phyloP scores from a whole-genome alignment of 164 flowering plant species.

The Nymphaea colorata region DNA sequence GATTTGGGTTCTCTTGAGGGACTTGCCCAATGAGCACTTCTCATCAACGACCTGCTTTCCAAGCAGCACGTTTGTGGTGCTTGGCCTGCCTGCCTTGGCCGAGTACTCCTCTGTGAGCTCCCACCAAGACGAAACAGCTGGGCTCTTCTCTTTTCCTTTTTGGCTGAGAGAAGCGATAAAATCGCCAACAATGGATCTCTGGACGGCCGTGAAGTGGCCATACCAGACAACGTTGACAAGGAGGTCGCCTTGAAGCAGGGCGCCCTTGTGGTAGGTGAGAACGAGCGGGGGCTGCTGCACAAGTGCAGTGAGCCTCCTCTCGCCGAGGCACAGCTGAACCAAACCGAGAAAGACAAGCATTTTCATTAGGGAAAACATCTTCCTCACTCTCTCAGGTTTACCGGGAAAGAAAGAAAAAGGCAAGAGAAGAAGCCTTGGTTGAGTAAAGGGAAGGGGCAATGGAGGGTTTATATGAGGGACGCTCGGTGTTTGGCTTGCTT shows the following conservation, averaged over 20 bases:
- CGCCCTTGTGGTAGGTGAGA: constrained; percentile 16
- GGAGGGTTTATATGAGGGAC: no score
- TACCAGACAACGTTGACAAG: constrained; percentile 20
- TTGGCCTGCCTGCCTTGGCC: constrained; percentile 12
- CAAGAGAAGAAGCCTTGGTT: neutral
- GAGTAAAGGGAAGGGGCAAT: no score
- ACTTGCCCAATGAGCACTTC: constrained; percentile 25
- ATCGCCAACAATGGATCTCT: constrained; percentile 15
- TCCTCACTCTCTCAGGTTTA: neutral
- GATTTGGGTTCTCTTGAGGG: constrained; percentile 18
- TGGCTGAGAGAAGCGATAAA: constrained; percentile 17
- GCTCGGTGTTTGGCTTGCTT: no score
- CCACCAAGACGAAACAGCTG: constrained; percentile 65
- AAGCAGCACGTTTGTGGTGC: neutral
- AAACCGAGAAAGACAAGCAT: neutral
- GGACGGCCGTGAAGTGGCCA: constrained; percentile 16
- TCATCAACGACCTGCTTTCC: constrained; percentile 19
- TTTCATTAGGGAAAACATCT: neutral
- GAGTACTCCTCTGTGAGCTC: constrained; percentile 21
- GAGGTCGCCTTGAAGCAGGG: constrained; percentile 13
- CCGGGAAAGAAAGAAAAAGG: neutral
- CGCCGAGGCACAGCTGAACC: neutral
- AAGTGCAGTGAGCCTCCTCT: constrained; percentile 6
- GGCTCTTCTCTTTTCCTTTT: constrained; percentile 7
- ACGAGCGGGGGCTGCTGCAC: constrained; percentile 2